Conservation (phyloP, 805 yeast genomes). For the Metschnikowia gruessii region DNA sequence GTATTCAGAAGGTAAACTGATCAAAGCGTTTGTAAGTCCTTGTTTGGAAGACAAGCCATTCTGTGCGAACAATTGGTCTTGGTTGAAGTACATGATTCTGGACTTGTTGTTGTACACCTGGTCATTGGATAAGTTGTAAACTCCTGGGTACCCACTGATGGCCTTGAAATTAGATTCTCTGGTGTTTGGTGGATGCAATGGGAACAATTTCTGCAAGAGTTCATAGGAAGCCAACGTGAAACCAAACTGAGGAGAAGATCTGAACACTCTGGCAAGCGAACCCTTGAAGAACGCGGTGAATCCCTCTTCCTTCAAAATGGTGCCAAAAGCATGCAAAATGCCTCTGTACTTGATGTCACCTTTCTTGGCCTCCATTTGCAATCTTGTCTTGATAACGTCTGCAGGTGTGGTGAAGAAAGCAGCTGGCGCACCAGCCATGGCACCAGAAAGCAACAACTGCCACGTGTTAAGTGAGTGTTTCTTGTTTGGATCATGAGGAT, state of each 20-base stretch:
- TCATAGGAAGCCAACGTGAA: slow-evolving; percentile 98
- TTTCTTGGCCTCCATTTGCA: slow-evolving; percentile 76
- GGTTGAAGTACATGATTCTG: slow-evolving; percentile 37
- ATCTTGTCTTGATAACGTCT: slow-evolving; percentile 93
- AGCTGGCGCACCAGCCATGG: slow-evolving; percentile 96
- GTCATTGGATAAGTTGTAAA: slow-evolving; percentile 41
- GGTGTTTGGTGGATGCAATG: slow-evolving; percentile 55
- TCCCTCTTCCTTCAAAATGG: slow-evolving; percentile 81
- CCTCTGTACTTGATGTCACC: slow-evolving; percentile 79
- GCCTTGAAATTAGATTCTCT: slow-evolving; percentile 44
- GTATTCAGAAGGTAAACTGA: slow-evolving; percentile 42
- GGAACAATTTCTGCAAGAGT: slow-evolving; percentile 74
- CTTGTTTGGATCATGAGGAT: slow-evolving; percentile 62
- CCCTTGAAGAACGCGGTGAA: slow-evolving; percentile 89
- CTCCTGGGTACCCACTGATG: slow-evolving; percentile 45
- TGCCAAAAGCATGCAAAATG: slow-evolving; percentile 69
- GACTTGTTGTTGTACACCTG: slow-evolving; percentile 38
- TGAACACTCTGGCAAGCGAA: slow-evolving; percentile 87
- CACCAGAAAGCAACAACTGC: slow-evolving; percentile 86
- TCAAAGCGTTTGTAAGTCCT: slow-evolving; percentile 38
- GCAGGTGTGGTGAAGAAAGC: slow-evolving; percentile 96
- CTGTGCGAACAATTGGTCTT: slow-evolving; percentile 34
- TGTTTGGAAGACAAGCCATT: slow-evolving; percentile 26
- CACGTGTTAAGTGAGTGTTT: slow-evolving; percentile 65
- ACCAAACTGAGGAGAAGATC: slow-evolving; percentile 98